Base-by-base conservation (phyloP, 371 early-diverging fungal species). In the Zancudomyces culisetae region DNA sequence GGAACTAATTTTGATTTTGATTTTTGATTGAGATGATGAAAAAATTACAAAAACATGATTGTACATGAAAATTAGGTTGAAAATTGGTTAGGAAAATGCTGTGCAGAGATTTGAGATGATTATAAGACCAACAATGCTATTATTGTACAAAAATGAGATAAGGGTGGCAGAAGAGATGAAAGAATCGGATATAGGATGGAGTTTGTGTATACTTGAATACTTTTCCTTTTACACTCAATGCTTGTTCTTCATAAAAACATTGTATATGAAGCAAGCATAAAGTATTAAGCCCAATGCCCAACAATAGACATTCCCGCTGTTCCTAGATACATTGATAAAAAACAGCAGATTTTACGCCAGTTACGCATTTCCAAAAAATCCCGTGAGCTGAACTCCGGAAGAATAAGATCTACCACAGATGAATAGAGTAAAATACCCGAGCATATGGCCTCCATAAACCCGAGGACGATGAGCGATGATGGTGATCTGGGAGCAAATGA, bases 381-480 rank as follows among this genome's bases (percentile, higher is more conserved):
- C 27, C 72, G 70, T 45, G 72, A 73, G 27, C 74, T 66, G 52
- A 81, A 78, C 59, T 84, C 80, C 24, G 70, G 72, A 20, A 76
- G 76, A 46, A 87, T 64, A 21, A 89, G 65, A 3, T 81, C 77
- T 19, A 82, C 78, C 41, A 79, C 74, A 13, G 78, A 77, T 24
- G 75, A 74, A 71, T 87, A 88, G 13, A 87, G 54, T 26, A 90
- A 64, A 41, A 90, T 83, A 43, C 89, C 89, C 21, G 82, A 81
- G 12, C 80, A 75, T 3, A 84, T 60, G 24, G 86, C 71, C 59
- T 86, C 80, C 28, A 85, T 68, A 45, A 86, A 72, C 30, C 87
- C 90, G 55, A 75, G 76, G 20, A 73, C 58, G 8, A 88, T 63
- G 19, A 87, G 55, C 18, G 76, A 61, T 1, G 74, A 60, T 2